A percentile compares a stretch with the other conserved stretches of the same genome.
These are phyloP conservation scores for Amanita inopinata DNA, from an alignment of 768 basidiomycete species.

Conservation along the genomic window DNA sequence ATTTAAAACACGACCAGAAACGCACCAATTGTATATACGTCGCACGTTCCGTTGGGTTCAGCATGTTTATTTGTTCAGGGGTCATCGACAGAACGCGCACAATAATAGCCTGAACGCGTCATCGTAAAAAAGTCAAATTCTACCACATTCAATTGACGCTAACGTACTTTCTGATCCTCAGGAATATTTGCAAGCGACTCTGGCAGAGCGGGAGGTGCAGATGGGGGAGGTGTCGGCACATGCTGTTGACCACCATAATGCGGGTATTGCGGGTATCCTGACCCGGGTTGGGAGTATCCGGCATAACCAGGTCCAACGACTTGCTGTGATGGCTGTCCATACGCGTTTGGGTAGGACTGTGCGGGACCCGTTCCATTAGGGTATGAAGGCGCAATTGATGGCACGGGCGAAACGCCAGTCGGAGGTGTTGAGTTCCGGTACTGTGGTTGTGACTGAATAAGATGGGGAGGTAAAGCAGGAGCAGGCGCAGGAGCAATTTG, in stretches of 20 bases:
- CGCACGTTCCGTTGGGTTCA: conserved; percentile 65
- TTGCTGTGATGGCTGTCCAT: conserved; percentile 14
- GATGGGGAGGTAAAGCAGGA: conserved; percentile 39
- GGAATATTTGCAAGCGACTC: conserved; percentile 51
- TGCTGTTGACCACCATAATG: conserved; percentile 16
- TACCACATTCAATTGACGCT: conserved; percentile 10
- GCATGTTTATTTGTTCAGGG: conserved; percentile 67
- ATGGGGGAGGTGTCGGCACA: conserved; percentile 16
- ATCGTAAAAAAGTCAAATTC: conserved; percentile 11
- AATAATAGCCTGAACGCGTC: conserved; percentile 47
- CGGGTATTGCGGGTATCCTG: conserved; percentile 17
- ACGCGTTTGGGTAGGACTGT: conserved; percentile 14
- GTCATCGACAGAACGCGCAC: conserved; percentile 76
- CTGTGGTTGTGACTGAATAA: conserved; percentile 21
- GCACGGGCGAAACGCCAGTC: too few species aligned
- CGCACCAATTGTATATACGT: conserved; percentile 79
- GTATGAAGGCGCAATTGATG: conserved; percentile 12
- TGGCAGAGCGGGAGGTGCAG: conserved; percentile 26
- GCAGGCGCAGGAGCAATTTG: conserved; percentile 22
- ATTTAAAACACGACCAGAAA: conserved; percentile 12
- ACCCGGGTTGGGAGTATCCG: conserved; percentile 4
- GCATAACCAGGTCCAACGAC: not conserved
- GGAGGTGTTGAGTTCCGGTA: conserved; percentile 27
- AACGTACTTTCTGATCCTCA: conserved; percentile 56
- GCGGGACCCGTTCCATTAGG: conserved; percentile 9